These are phyloP conservation scores for Aureobasidium sp. DNA, from an alignment of 2,329 filamentous ascomycete genomes.

Conservation along the genomic window DNA sequence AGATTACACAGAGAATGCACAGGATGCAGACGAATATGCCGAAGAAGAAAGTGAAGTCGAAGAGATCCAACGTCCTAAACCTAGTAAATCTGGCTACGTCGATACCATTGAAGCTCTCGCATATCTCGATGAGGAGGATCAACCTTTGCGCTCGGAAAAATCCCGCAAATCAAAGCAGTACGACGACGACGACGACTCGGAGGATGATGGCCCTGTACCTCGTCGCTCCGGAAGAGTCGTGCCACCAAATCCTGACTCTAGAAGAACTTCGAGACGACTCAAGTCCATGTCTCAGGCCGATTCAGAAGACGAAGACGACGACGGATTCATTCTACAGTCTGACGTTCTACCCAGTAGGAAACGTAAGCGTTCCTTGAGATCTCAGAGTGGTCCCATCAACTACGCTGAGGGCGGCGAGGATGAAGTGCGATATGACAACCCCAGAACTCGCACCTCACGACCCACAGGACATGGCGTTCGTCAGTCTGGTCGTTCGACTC, in stretches of 20 bases:
- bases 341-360: slow-evolving; percentile 44
- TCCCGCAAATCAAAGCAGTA: background rate
- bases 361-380: slow-evolving; percentile 37
- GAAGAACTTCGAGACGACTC: slow-evolving; percentile 1
- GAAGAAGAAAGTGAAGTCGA: slow-evolving; percentile 23
- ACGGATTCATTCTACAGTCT: slow-evolving; percentile 38
- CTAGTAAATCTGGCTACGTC: slow-evolving; percentile 13
- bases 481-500: slow-evolving; percentile 51
- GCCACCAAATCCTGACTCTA: slow-evolving; percentile 24
- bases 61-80: background rate
- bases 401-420: slow-evolving; percentile 23
- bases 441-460: slow-evolving; percentile 20
- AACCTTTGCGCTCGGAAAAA: slow-evolving; percentile 26
- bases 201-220: background rate
- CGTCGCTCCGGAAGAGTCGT: slow-evolving; percentile 12
- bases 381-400: background rate
- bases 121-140: background rate
- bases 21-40: slow-evolving; percentile 12
- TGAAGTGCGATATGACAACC: slow-evolving; percentile 20
- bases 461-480: slow-evolving; percentile 32
- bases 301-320: slow-evolving; percentile 24
- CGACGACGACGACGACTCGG: slow-evolving; percentile 18
- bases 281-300: background rate
- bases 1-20: slow-evolving; percentile 36
- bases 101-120: slow-evolving; percentile 3